These are phyloP conservation scores for Pichia gijzeniarum DNA, from an alignment of 805 yeast species.

Conservation along the genomic window DNA sequence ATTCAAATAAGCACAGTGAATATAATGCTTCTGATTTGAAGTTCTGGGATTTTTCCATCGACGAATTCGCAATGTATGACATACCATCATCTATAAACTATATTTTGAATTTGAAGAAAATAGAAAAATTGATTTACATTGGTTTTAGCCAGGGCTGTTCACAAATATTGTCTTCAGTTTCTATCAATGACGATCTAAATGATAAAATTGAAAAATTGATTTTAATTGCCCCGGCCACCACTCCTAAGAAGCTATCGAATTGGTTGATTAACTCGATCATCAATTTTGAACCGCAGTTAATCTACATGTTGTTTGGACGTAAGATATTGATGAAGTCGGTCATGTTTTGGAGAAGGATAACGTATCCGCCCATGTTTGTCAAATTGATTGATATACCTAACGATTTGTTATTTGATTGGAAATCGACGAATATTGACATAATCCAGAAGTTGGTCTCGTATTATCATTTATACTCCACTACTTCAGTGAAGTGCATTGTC, in stretches of 20 bases:
- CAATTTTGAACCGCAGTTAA: conserved; percentile 67
- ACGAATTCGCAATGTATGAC: conserved; percentile 87
- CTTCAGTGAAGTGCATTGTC: conserved; percentile 88
- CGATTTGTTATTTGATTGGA: conserved; percentile 73
- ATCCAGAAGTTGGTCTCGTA: conserved; percentile 75
- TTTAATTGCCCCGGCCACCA: conserved; percentile 83
- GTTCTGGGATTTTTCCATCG: conserved; percentile 91
- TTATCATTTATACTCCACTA: conserved; percentile 83
- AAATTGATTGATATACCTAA: conserved; percentile 67
- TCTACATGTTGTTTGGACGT: conserved; percentile 70
- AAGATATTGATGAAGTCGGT: conserved; percentile 58
- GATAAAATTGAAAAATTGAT: conserved; percentile 41
- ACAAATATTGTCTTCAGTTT: conserved; percentile 82
- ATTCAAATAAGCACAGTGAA: conserved; percentile 70
- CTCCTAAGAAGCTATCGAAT: conserved; percentile 81
- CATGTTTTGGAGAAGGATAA: conserved; percentile 65
- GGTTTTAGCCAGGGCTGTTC: conserved; percentile 97
- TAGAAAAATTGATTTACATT: conserved; percentile 51
- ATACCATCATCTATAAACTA: conserved; percentile 81
- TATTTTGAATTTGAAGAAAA: conserved; percentile 49
- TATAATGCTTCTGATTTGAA: conserved; percentile 33
- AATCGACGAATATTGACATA: conserved; percentile 57
- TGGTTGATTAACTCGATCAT: conserved; percentile 70
- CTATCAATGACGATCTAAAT: conserved; percentile 65
- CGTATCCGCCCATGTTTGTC: conserved; percentile 72